Base-by-base conservation (phyloP, 2,329 filamentous ascomycete species). In the Pseudogymnoascus sp. region DNA sequence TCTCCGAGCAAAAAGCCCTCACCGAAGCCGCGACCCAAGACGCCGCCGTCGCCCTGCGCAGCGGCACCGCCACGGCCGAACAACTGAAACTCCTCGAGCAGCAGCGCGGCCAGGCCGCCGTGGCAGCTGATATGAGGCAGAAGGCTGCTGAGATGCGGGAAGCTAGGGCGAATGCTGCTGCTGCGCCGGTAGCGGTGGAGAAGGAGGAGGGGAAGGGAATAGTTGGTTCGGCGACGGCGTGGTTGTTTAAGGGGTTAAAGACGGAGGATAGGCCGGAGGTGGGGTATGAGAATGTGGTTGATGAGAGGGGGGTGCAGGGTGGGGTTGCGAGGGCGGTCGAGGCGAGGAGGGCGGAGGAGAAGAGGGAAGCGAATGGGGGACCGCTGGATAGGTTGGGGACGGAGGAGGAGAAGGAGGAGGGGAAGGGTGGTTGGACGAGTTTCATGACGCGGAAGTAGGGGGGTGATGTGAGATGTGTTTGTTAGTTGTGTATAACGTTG, bases 91-190 rank as follows among this genome's bases (percentile, higher is more conserved):
- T 84, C 28, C 76, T 85, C 36, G 76, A 79, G 57, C 75, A 77
- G 73, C 88, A 92, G 73, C 79, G 88, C 13, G 87, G 89, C 72
- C 80, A 83, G 61, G 79, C 87, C 68, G 83, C 60, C 34, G 7
- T 37, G 13, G 60, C 36, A n/a, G 36, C 31, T 2, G 28, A 61
- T 10, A 25, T 41, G 36, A 4, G 21, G 2, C 7, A 14, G 5
- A 34, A 61, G 34, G 36, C 14, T 13, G 3, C 7, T 7, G 60
- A 61, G 16, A 31, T 60, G 25, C 23, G 25, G 31, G 31, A 60
- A 16, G 23, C 51, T 4, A n/a, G 36, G 36, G 51, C 51, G 28
- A 67, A 73, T 61, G 63, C 65, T 14, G 67, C 65, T 3, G 54
- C 64, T n/a, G 3, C 68, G 10, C 68, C 64, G 23, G 64, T 65